Percentiles rank a stretch among this genome's conserved stretches.
Evolutionary conservation across 441 rosid species (phyloP).

Genomic region (Corymbia citriodora): DNA sequence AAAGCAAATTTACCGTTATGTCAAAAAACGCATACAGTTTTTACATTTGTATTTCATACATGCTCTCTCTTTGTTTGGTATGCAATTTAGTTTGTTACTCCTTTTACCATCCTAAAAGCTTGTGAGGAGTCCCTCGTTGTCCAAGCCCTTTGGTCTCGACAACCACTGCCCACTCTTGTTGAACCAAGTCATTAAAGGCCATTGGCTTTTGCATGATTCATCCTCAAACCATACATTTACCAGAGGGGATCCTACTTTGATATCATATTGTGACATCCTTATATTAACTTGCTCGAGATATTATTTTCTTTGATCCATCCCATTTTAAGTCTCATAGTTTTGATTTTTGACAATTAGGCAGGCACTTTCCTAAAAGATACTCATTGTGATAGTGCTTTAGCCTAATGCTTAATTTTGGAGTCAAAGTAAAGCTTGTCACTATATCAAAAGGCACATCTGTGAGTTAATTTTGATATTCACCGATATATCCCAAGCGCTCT

Average conservation of each 20-base stretch:
- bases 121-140: neutral
- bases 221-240: neutral
- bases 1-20: neutral
- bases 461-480: neutral
- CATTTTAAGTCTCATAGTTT: rapidly evolving
- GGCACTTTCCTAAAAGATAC: neutral
- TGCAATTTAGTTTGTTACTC: neutral
- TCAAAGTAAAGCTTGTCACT: neutral
- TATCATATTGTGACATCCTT: no score
- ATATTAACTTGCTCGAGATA: no score
- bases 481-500: neutral
- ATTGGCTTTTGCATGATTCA: neutral
- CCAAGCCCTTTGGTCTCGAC: no score
- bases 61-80: neutral
- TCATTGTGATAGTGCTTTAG: neutral
- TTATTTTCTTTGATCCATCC: rapidly evolving
- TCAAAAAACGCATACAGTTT: rapidly evolving
- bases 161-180: no score
- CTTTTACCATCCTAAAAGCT: neutral
- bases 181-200: no score
- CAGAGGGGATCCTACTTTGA: rapidly evolving
- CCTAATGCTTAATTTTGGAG: neutral
- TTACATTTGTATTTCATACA: no score
- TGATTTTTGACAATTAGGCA: neutral
- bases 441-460: no score